Percentiles rank a stretch among this genome's conserved stretches.
Conservation (phyloP, 495 filamentous ascomycete species). For the Penicillium coffeae region DNA sequence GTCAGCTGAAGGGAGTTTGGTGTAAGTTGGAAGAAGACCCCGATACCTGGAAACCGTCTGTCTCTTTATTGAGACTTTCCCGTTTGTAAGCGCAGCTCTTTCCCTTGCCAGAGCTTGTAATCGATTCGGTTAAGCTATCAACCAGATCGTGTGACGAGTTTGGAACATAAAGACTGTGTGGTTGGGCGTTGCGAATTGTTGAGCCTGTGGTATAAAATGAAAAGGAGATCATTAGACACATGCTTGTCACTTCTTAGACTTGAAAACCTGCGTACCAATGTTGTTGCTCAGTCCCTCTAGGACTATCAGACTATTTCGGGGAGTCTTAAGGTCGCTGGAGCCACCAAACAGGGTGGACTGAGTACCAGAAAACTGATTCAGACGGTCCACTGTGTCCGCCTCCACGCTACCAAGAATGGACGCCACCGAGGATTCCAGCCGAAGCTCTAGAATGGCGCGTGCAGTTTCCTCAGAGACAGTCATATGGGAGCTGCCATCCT, state of each 20-base stretch:
- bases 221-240: conserved; percentile 2
- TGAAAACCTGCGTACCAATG: conserved; percentile 31
- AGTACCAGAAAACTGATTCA: conserved; percentile 48
- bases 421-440: conserved; percentile 49
- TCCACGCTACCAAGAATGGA: conserved; percentile 44
- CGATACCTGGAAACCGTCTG: conserved; percentile 16
- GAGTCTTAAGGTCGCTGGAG: conserved; percentile 2
- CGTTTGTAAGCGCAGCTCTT: conserved; percentile 21
- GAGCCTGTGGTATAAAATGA: conserved; percentile 8
- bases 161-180: conserved; percentile 17
- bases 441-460: conserved; percentile 51
- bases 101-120: conserved; percentile 7
- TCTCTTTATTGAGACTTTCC: not conserved
- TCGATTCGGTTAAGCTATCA: conserved; percentile 10
- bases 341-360: conserved; percentile 38
- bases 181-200: conserved; percentile 17
- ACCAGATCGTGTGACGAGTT: conserved; percentile 6
- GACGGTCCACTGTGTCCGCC: conserved; percentile 38
- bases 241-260: not conserved
- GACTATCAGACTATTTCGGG: conserved; percentile 37
- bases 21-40: not conserved
- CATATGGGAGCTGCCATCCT: not conserved
- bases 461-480: conserved; percentile 43
- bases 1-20: not conserved
- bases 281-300: conserved; percentile 45